phyloP scores from a whole-genome alignment of 768 basidiomycete species.

The Boletus patriciae region DNA sequence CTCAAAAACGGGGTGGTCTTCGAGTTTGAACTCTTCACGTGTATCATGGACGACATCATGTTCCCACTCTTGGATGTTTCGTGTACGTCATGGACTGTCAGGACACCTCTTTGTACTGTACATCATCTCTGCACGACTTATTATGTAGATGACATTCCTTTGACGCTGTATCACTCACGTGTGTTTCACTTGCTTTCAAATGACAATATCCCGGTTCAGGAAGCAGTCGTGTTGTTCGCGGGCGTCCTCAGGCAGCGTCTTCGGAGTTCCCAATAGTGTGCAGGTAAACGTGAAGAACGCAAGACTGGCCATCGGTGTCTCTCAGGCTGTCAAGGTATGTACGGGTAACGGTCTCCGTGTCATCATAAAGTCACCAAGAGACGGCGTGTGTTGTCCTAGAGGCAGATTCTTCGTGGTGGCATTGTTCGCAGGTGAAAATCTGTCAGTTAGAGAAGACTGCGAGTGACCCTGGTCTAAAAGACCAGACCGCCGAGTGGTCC shows the following conservation, averaged over 20 bases:
- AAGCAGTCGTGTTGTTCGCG: not conserved
- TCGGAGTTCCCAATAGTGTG: too few relatives aligned
- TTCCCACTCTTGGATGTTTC: not conserved
- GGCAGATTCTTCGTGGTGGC: too few relatives aligned
- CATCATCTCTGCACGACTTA: not conserved
- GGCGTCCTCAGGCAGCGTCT: too few relatives aligned
- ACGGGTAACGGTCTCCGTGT: not conserved
- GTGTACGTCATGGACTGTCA: not conserved
- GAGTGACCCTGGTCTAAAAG: too few relatives aligned
- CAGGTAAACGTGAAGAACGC: too few relatives aligned
- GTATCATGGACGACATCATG: not conserved
- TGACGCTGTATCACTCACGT: not conserved
- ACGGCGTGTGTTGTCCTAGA: too few relatives aligned
- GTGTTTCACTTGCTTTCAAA: not conserved
- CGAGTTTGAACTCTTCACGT: not conserved
- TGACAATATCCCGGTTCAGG: not conserved
- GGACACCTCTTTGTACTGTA: not conserved
- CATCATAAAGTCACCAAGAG: not conserved
- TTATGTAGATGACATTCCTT: slow-evolving; percentile 1
- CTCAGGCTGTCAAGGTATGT: too few relatives aligned
- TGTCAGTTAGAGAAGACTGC: too few relatives aligned
- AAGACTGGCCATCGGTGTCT: too few relatives aligned
- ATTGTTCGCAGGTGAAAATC: too few relatives aligned
- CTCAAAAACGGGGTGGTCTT: not conserved
- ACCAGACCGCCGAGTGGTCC: too few relatives aligned